phyloP scores from a whole-genome alignment of 2,329 filamentous ascomycete species.

The Fusarium ambrosium region DNA sequence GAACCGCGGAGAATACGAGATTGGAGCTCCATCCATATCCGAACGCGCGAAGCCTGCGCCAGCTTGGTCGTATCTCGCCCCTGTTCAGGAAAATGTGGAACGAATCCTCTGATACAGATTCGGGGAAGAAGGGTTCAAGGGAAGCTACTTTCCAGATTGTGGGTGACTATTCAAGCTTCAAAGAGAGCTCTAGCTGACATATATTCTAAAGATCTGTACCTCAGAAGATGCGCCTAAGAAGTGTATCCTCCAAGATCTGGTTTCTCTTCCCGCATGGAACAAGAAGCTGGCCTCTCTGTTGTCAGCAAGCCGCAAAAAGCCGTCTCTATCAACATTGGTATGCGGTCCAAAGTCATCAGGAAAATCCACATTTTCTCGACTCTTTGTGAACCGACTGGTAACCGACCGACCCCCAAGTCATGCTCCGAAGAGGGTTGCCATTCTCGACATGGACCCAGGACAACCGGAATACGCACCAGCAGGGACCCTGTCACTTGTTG shows the following conservation, averaged over 20 bases:
- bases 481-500: slow-evolving; percentile 77
- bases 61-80: slow-evolving; percentile 72
- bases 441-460: slow-evolving; percentile 83
- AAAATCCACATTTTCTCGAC: slow-evolving; percentile 79
- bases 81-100: slow-evolving; percentile 78
- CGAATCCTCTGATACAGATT: slow-evolving; percentile 49
- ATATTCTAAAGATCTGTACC: slow-evolving; percentile 62
- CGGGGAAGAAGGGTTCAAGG: slow-evolving; percentile 35
- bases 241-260: slow-evolving; percentile 65
- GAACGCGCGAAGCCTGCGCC: slow-evolving; percentile 61
- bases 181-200: slow-evolving; percentile 31
- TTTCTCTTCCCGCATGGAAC: slow-evolving; percentile 72
- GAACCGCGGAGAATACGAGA: slow-evolving; percentile 62
- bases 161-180: slow-evolving; percentile 33
- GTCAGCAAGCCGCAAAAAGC: slow-evolving; percentile 49
- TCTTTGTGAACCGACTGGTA: slow-evolving; percentile 77
- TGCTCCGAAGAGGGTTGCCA: slow-evolving; percentile 56
- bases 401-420: slow-evolving; percentile 52
- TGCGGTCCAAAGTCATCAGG: slow-evolving; percentile 80
- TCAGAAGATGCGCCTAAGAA: slow-evolving; percentile 66
- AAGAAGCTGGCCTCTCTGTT: slow-evolving; percentile 65
- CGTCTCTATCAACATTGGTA: slow-evolving; percentile 65
- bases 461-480: slow-evolving; percentile 81
- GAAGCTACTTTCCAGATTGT: slow-evolving; percentile 65
- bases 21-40: slow-evolving; percentile 71